A percentile compares a stretch with the other conserved stretches of the same genome.
These are phyloP conservation scores for Fusarium aywerte DNA, from an alignment of 2,329 filamentous ascomycete species.

Conservation along the genomic window DNA sequence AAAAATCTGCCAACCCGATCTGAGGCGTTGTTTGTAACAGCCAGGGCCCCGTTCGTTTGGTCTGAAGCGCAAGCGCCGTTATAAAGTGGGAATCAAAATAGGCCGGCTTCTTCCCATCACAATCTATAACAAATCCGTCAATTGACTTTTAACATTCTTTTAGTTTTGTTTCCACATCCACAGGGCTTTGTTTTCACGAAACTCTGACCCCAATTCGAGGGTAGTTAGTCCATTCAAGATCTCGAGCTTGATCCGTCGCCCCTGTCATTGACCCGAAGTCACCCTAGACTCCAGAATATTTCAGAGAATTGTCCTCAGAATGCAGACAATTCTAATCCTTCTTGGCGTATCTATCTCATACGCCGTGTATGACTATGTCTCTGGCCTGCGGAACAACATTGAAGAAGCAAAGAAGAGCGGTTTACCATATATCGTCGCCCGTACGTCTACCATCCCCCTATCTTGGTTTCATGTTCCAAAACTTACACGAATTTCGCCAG, in stretches of 20 bases:
- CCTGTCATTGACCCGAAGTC: background rate
- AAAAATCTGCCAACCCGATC: background rate
- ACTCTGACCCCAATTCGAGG: background rate
- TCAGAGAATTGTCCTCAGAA: constrained; percentile 33
- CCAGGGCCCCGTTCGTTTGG: background rate
- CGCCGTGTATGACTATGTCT: constrained; percentile 46
- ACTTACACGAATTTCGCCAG: constrained; percentile 46
- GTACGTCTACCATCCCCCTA: constrained; percentile 52
- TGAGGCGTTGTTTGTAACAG: background rate
- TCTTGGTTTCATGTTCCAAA: background rate
- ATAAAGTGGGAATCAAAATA: background rate
- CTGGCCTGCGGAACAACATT: constrained; percentile 58
- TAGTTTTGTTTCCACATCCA: background rate
- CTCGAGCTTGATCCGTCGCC: background rate
- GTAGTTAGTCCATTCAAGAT: background rate
- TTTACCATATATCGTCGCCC: constrained; percentile 63
- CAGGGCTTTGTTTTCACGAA: background rate
- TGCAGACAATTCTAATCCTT: constrained; percentile 51
- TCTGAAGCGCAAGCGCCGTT: background rate
- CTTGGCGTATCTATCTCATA: constrained; percentile 52
- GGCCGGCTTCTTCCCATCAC: background rate
- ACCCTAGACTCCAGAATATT: constrained; percentile 6
- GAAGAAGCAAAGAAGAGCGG: constrained; percentile 61
- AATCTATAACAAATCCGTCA: background rate
- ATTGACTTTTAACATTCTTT: background rate